Percentiles rank a stretch among this genome's conserved stretches.
phyloP scores from a whole-genome alignment of 768 basidiomycete species.

The Trametopsis cervina region DNA sequence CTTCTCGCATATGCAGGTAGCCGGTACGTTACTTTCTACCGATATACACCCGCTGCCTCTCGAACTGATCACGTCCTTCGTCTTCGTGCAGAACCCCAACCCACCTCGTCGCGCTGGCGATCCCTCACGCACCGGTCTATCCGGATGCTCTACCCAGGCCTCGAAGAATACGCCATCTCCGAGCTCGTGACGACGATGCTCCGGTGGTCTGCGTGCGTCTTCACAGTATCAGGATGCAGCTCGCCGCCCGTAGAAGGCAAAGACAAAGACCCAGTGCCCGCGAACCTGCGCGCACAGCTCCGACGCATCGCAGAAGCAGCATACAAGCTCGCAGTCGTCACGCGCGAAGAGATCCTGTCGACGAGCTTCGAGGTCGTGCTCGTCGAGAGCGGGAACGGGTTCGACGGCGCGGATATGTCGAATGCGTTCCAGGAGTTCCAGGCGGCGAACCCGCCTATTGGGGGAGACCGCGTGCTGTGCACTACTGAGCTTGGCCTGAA shows the following conservation, averaged over 20 bases:
- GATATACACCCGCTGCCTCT: constrained; percentile 2
- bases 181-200: constrained; percentile 72
- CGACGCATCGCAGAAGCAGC: constrained; percentile 60
- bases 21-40: constrained; percentile 13
- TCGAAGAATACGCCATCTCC: constrained; percentile 58
- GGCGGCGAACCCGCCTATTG: constrained; percentile 11
- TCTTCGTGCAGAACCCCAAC: constrained; percentile 53
- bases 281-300: constrained; percentile 46
- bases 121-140: constrained; percentile 66
- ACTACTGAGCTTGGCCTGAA: constrained; percentile 68
- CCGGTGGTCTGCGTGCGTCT: constrained; percentile 64
- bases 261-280: constrained; percentile 9
- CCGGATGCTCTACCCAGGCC: constrained; percentile 57
- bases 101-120: constrained; percentile 73
- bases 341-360: constrained; percentile 70
- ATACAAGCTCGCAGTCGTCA: constrained; percentile 54
- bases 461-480: constrained; percentile 38
- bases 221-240: constrained; percentile 54
- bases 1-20: constrained; percentile 19
- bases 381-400: constrained; percentile 45
- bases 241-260: constrained; percentile 29
- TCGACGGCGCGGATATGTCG: constrained; percentile 44
- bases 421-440: constrained; percentile 55
- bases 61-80: constrained; percentile 2
- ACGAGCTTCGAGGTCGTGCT: constrained; percentile 68